These are phyloP conservation scores for Eutrema japonicum DNA, from an alignment of 345 rosid species.

Conservation along the genomic window DNA sequence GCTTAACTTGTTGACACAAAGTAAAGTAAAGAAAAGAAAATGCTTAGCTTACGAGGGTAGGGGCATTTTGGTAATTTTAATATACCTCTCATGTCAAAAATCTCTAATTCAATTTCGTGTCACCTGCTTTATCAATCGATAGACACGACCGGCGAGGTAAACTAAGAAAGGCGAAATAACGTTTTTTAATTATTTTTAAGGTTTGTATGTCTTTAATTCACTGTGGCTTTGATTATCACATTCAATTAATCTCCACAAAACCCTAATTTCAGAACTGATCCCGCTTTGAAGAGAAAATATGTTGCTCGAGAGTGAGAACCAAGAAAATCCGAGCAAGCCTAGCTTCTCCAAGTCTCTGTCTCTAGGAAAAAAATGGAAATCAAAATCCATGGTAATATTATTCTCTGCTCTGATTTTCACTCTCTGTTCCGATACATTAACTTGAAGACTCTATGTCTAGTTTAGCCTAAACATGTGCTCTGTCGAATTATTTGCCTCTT, in stretches of 20 bases:
- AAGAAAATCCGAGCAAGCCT: not conserved
- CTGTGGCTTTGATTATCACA: not conserved
- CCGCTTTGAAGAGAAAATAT: not conserved
- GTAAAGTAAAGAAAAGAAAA: too few species aligned
- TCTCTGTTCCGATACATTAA: not conserved
- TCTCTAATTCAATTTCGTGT: not conserved
- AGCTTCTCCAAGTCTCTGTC: slow-evolving; percentile 34
- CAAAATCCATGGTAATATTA: slow-evolving; percentile 28
- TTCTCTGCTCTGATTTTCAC: not conserved
- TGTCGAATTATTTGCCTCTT: not conserved
- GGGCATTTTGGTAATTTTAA: not conserved
- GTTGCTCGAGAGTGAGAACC: not conserved
- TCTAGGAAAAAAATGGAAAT: slow-evolving; percentile 31
- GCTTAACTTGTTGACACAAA: too few species aligned
- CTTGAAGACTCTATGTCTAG: too few species aligned
- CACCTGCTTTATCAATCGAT: too few species aligned
- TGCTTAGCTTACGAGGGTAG: not conserved
- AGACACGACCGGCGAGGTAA: not conserved
- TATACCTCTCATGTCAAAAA: too few species aligned
- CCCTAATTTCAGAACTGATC: not conserved
- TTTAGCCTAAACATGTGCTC: not conserved
- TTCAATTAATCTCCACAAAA: not conserved
- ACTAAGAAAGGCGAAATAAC: not conserved
- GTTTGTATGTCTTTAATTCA: too few species aligned
- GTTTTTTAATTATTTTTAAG: too few species aligned